A percentile compares a stretch with the other conserved stretches of the same genome.
phyloP scores from a whole-genome alignment of 2,329 filamentous ascomycete species.

The Alternaria sp. region DNA sequence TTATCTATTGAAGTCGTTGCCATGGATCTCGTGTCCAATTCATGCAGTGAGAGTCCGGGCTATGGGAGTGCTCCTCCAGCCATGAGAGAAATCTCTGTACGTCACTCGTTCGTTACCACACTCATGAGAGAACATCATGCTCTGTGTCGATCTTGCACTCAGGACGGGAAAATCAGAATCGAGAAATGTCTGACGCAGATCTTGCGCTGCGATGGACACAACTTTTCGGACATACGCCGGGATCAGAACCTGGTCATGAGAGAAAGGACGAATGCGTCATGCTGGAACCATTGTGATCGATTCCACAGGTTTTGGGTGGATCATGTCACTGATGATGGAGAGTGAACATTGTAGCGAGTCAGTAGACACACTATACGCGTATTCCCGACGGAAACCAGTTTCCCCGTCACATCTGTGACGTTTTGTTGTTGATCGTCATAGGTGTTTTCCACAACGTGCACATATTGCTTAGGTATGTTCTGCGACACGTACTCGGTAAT shows the following conservation, averaged over 20 bases:
- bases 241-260: not conserved
- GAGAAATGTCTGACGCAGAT: not conserved
- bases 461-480: not conserved
- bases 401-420: not conserved
- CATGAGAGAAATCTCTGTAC: not conserved
- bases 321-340: not conserved
- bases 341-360: not conserved
- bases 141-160: not conserved
- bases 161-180: not conserved
- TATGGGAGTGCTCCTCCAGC: not conserved
- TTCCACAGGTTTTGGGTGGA: not conserved
- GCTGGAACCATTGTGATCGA: not conserved
- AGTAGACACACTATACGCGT: not conserved
- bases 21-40: not conserved
- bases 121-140: not conserved
- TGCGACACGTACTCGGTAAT: not conserved
- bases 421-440: conserved; percentile 1
- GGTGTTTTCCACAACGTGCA: not conserved
- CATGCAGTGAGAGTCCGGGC: not conserved
- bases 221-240: not conserved
- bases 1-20: not conserved
- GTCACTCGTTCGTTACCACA: not conserved
- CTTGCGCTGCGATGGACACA: not conserved
- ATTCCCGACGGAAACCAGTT: not conserved
- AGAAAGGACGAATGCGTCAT: not conserved